Evolutionary conservation across 129 eudicot species (phyloP).

Genomic region (Heracleum sosnowskyi): DNA sequence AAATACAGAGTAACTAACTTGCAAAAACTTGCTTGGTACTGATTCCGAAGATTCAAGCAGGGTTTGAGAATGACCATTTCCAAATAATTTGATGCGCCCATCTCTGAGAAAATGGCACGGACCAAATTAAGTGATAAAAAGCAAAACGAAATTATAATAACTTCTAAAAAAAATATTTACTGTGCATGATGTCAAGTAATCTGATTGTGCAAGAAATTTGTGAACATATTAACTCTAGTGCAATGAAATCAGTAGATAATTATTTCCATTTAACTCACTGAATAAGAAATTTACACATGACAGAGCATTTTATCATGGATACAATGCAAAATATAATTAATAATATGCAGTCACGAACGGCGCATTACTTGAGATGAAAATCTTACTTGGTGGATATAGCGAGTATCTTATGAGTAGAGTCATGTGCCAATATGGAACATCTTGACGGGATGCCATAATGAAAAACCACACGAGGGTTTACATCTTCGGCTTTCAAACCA

Average conservation of each 20-base stretch:
- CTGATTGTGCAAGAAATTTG: not conserved
- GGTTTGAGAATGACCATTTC: slow-evolving; percentile 76
- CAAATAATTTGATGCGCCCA: slow-evolving; percentile 85
- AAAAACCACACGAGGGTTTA: slow-evolving; percentile 63
- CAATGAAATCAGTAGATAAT: not conserved
- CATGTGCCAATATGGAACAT: slow-evolving; percentile 53
- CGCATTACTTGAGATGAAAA: slow-evolving; percentile 5
- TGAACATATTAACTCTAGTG: not conserved
- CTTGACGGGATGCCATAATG: slow-evolving; percentile 90
- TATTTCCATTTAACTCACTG: not conserved
- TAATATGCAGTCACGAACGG: not conserved
- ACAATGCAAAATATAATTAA: not conserved
- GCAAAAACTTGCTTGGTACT: slow-evolving; percentile 63
- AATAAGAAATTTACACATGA: not conserved
- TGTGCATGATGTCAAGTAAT: not conserved
- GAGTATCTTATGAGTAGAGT: slow-evolving; percentile 71
- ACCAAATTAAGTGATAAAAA: not conserved
- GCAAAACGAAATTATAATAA: not conserved
- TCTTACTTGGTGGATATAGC: slow-evolving; percentile 77
- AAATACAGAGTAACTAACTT: slow-evolving; percentile 30
- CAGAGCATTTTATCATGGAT: not conserved
- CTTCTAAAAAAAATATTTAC: not conserved
- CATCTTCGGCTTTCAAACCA: slow-evolving; percentile 58
- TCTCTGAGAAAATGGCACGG: slow-evolving; percentile 37
- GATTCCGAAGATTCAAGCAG: slow-evolving; percentile 63